A percentile compares a stretch with the other conserved stretches of the same genome.
These are phyloP conservation scores for Setaria viridis DNA, from an alignment of 202 grass and related monocot genomes.

Conservation along the genomic window DNA sequence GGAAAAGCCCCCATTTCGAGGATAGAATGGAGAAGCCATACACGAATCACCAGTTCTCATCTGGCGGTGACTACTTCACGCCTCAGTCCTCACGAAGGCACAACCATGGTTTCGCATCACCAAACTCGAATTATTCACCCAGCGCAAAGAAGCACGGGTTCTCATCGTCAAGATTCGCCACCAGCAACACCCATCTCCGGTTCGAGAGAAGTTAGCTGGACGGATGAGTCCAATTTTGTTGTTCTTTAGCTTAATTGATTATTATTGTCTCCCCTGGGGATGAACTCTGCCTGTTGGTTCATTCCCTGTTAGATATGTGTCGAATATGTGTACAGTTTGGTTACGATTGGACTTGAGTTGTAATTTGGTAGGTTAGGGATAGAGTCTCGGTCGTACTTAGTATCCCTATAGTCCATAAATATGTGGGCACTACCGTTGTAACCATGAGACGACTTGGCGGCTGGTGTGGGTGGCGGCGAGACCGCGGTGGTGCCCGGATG, in stretches of 20 bases:
- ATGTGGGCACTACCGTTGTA: too few species aligned
- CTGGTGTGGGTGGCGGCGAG: too few species aligned
- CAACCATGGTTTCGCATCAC: constrained; percentile 26
- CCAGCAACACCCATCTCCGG: constrained; percentile 49
- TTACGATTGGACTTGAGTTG: too few species aligned
- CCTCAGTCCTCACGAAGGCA: constrained; percentile 50
- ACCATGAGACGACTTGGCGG: too few species aligned
- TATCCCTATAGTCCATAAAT: too few species aligned
- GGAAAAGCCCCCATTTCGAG: constrained; percentile 56
- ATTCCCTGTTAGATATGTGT: neutral
- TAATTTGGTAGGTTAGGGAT: too few species aligned
- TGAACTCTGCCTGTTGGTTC: constrained; percentile 33
- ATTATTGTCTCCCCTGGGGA: neutral
- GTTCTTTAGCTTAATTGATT: constrained; percentile 26
- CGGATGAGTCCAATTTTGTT: neutral
- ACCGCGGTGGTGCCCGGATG: too few species aligned
- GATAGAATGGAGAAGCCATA: constrained; percentile 59
- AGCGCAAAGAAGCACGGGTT: constrained; percentile 42
- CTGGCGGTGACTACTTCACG: constrained; percentile 49
- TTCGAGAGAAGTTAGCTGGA: constrained; percentile 52
- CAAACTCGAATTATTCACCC: constrained; percentile 43
- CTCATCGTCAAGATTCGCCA: constrained; percentile 55
- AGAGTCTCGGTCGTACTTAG: too few species aligned
- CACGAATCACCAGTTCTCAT: constrained; percentile 25
- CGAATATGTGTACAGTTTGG: too few species aligned